Conservation (phyloP, 2,329 filamentous ascomycete species). For the Xylariales sp. region DNA sequence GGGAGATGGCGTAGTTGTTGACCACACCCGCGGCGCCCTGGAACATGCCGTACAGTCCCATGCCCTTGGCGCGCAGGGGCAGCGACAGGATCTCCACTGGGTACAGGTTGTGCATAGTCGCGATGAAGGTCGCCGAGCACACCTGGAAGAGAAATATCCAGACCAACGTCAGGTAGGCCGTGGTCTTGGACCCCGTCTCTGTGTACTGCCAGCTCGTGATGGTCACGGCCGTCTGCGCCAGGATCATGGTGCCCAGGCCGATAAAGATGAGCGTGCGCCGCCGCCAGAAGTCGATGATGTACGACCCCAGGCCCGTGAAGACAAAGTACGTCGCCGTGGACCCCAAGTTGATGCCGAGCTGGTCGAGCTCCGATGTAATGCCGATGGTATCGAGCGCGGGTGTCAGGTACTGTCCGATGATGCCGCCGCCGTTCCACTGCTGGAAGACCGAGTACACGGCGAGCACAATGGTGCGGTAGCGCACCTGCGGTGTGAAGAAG, state of each 20-base stretch:
- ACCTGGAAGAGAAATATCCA: constrained; percentile 46
- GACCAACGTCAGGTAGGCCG: constrained; percentile 36
- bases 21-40: constrained; percentile 38
- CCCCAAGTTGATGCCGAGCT: constrained; percentile 38
- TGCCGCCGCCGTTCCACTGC: constrained; percentile 42
- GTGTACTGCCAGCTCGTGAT: constrained; percentile 43
- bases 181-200: constrained; percentile 21
- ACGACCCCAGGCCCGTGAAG: constrained; percentile 36
- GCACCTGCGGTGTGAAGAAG: constrained; percentile 38
- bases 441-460: constrained; percentile 41
- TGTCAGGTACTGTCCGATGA: constrained; percentile 36
- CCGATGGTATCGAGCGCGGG: constrained; percentile 37
- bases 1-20: constrained; percentile 40
- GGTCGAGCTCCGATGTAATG: constrained; percentile 28
- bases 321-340: constrained; percentile 40
- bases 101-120: constrained; percentile 44
- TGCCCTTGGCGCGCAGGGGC: constrained; percentile 37
- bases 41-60: constrained; percentile 39
- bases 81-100: constrained; percentile 38
- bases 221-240: constrained; percentile 38
- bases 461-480: constrained; percentile 38
- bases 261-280: constrained; percentile 40
- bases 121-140: constrained; percentile 38
- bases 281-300: constrained; percentile 36
- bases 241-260: constrained; percentile 35